Base-by-base conservation (phyloP, 805 yeast genomes). In the Myxozyma kluyveri region DNA sequence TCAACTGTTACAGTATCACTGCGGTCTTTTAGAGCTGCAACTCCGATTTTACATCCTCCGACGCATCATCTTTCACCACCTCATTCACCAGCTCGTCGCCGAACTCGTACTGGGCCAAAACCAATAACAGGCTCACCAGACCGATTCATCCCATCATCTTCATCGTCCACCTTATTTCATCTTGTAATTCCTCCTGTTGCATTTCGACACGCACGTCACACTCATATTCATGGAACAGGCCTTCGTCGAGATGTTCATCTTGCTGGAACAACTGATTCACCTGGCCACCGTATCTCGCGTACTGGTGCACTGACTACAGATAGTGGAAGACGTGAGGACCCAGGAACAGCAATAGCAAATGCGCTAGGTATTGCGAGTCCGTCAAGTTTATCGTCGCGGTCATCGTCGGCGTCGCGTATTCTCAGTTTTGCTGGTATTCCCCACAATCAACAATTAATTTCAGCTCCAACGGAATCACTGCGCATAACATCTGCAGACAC, bases 111-210 rank as follows among this genome's bases (percentile, higher is more conserved):
- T n/a, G 40, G 49, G n/a, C 45, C 52, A 14, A 52, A 40, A 22
- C 50, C 47, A 27, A 50, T 50, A 17, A 53, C 53, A 18, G 45
- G 45, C 10, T 56, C 60, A 9, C 60, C 60, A 4, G 60, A 56
- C 38, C 24, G 60, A 35, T 56, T 56, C 29, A 56, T 56, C 19
- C 59, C 60, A 3, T 54, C 58, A 9, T 49, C 53, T 14, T 56
- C 59, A 3, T 49, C 60, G 1, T 42, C 45, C 3, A 43, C 44
- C 5, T 26, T 56, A 17, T 56, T 29, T 35, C 60, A 54, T 27
- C 42, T 51, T 21, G 57, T 53, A 4, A 29, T 52, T 10, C 57
- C 59, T 4, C 53, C 56, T 6, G 21, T 46, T 7, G 36, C 47
- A n/a, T 14, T 14, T 29, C 33, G 33, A 9, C 33, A 29, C 14